Evolutionary conservation across 192 early-diverging fungal genomes (phyloP).

Genomic region (Obelidium mucronatum): DNA sequence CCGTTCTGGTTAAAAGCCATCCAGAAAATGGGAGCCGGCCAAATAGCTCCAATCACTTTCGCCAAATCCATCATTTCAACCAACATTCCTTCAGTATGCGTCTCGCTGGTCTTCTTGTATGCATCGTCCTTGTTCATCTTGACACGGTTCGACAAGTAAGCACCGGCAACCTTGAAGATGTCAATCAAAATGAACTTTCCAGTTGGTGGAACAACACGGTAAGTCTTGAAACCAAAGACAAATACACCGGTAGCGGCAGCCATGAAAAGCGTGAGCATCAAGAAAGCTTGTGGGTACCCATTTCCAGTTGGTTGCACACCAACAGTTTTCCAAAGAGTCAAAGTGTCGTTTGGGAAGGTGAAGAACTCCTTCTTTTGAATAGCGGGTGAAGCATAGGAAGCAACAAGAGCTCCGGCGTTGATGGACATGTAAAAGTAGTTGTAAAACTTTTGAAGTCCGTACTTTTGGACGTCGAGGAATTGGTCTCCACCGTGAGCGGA

Average conservation of each 20-base stretch:
- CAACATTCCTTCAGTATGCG: conserved; percentile 28
- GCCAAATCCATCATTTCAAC: conserved; percentile 45
- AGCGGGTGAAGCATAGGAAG: conserved; percentile 58
- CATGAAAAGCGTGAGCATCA: conserved; percentile 54
- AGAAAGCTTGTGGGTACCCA: conserved; percentile 61
- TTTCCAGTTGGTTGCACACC: conserved; percentile 16
- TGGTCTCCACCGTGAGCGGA: conserved; percentile 65
- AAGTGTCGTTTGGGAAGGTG: conserved; percentile 26
- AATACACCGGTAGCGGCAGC: conserved; percentile 53
- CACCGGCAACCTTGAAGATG: conserved; percentile 47
- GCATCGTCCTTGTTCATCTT: conserved; percentile 18
- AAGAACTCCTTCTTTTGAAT: conserved; percentile 45
- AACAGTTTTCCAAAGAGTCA: neutral
- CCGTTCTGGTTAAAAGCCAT: conserved; percentile 54
- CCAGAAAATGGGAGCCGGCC: conserved; percentile 54
- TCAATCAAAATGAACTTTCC: conserved; percentile 61
- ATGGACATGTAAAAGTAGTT: conserved; percentile 60
- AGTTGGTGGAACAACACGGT: conserved; percentile 69
- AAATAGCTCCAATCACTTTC: conserved; percentile 41
- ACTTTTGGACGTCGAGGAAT: conserved; percentile 58
- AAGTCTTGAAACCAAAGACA: conserved; percentile 57
- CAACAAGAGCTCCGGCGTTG: conserved; percentile 63
- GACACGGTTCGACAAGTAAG: conserved; percentile 28
- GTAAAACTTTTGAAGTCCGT: conserved; percentile 61
- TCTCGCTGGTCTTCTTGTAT: conserved; percentile 10